A percentile compares a stretch with the other conserved stretches of the same genome.
Conservation (phyloP, 2,329 filamentous ascomycete genomes). For the Exophiala aquamarina region DNA sequence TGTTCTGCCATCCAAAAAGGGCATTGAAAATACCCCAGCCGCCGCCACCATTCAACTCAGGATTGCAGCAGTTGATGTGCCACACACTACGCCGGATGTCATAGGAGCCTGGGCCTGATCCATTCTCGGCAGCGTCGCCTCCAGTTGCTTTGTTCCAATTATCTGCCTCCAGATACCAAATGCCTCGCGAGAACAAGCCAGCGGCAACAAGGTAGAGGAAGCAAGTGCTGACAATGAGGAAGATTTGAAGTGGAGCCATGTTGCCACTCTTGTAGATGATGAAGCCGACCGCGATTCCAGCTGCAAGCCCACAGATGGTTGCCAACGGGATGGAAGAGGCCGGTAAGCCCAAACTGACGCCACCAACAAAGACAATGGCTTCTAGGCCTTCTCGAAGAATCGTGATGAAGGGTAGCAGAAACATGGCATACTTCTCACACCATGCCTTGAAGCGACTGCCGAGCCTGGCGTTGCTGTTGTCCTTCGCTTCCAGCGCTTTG, state of each 20-base stretch:
- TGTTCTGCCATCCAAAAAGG: conserved; percentile 84
- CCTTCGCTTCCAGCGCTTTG: conserved; percentile 62
- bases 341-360: conserved; percentile 74
- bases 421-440: conserved; percentile 80
- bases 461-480: conserved; percentile 41
- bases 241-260: conserved; percentile 67
- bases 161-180: conserved; percentile 73
- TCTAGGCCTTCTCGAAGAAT: conserved; percentile 85
- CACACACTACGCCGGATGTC: conserved; percentile 76
- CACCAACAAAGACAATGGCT: conserved; percentile 81
- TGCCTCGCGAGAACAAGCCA: conserved; percentile 73
- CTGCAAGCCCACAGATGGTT: conserved; percentile 68
- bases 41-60: conserved; percentile 68
- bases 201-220: conserved; percentile 82
- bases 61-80: conserved; percentile 84
- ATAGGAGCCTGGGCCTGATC: conserved; percentile 72
- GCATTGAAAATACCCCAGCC: conserved; percentile 88
- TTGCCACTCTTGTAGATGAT: conserved; percentile 77
- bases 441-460: conserved; percentile 59
- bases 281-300: conserved; percentile 68
- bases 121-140: conserved; percentile 60
- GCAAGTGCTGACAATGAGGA: conserved; percentile 79
- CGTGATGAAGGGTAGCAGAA: conserved; percentile 80
- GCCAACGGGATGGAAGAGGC: conserved; percentile 76
- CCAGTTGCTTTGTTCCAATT: conserved; percentile 62